A percentile compares a stretch with the other conserved stretches of the same genome.
Conservation (phyloP, 2,329 filamentous ascomycete species). For the Westerdykella sp. region DNA sequence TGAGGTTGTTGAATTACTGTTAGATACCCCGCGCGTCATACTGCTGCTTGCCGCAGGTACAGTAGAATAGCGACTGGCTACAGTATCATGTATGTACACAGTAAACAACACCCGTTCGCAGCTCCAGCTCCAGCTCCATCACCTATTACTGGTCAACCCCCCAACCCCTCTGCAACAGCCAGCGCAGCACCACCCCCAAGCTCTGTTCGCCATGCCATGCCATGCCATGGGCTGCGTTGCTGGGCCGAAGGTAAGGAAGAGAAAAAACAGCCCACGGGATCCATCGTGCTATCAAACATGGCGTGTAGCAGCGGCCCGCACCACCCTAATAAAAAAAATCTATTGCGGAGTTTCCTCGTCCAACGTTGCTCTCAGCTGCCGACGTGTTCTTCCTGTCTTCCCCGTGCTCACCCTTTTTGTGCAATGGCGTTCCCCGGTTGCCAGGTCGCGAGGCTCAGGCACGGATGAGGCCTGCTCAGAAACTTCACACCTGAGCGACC, state of each 20-base stretch:
- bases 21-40: background rate
- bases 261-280: background rate
- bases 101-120: background rate
- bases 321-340: constrained; percentile 9
- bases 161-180: background rate
- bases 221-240: constrained; percentile 1
- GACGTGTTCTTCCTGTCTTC: too few relatives aligned
- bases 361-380: too few relatives aligned
- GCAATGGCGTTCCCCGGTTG: constrained; percentile 6
- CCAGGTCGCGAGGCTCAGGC: constrained; percentile 11
- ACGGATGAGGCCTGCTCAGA: constrained; percentile 5
- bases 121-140: background rate
- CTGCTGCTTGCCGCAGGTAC: background rate
- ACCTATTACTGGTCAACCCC: too few relatives aligned
- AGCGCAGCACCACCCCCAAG: too few relatives aligned
- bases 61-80: background rate
- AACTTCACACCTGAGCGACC: constrained; percentile 2
- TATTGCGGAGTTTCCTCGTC: background rate
- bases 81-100: background rate
- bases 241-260: background rate
- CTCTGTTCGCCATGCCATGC: constrained; percentile 12
- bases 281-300: constrained; percentile 13
- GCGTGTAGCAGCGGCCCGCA: constrained; percentile 14
- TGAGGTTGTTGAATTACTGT: too few relatives aligned
- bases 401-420: background rate